Evolutionary conservation across 2,329 filamentous ascomycete genomes (phyloP).

Genomic region (Gliomastix tumulicola): DNA sequence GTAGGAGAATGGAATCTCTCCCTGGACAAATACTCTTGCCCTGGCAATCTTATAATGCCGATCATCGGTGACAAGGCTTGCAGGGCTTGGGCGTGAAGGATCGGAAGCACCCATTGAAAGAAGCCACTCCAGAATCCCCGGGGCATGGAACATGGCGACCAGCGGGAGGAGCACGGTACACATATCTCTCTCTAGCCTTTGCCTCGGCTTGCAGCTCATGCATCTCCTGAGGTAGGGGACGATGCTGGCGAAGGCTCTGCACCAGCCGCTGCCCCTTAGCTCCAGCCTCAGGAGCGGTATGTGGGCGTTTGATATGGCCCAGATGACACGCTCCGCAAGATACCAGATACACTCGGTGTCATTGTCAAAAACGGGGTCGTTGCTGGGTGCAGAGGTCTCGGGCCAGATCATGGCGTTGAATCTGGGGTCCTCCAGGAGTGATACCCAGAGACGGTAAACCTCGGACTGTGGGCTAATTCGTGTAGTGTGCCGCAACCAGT

Average conservation of each 20-base stretch:
- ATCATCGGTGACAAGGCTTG: too few relatives aligned
- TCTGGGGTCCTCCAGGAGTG: not conserved
- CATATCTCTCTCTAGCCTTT: not conserved
- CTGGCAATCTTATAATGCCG: too few relatives aligned
- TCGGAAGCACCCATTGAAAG: not conserved
- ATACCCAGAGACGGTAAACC: not conserved
- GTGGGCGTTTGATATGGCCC: not conserved
- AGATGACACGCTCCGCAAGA: not conserved
- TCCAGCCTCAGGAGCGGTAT: not conserved
- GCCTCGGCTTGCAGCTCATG: not conserved
- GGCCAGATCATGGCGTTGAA: not conserved
- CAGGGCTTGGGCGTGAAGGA: too few relatives aligned
- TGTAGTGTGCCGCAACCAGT: not conserved
- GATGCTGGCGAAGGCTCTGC: not conserved
- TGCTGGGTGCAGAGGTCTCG: not conserved
- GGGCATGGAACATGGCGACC: not conserved
- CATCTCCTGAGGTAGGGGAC: not conserved
- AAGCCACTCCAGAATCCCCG: not conserved
- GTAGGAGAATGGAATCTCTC: too few relatives aligned
- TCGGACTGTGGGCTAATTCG: not conserved
- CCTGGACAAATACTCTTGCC: too few relatives aligned
- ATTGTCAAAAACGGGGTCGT: not conserved
- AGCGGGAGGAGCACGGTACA: not conserved
- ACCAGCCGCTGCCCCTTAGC: not conserved
- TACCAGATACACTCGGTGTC: not conserved